phyloP scores from a whole-genome alignment of 345 rosid species.

The Leavenworthia alabamica region DNA sequence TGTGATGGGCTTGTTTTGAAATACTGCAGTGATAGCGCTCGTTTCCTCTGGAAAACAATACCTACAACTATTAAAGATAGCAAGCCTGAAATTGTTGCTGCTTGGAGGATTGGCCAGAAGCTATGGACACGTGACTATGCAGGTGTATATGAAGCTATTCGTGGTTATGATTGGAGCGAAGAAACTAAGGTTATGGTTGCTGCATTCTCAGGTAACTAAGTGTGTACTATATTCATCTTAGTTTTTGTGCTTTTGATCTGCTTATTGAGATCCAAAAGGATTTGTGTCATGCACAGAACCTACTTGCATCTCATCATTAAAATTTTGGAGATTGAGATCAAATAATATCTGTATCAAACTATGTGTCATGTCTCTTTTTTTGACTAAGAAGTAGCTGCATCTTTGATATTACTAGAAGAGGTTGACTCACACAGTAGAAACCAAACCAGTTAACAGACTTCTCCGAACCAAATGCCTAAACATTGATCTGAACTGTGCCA shows the following conservation, averaged over 20 bases:
- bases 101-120: constrained; percentile 76
- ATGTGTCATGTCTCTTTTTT: not conserved
- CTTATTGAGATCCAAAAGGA: not conserved
- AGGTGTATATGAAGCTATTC: constrained; percentile 65
- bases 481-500: not conserved
- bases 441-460: not conserved
- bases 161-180: constrained; percentile 70
- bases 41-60: constrained; percentile 81
- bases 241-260: not conserved
- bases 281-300: not conserved
- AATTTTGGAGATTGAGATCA: no score
- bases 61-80: constrained; percentile 58
- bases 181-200: constrained; percentile 52
- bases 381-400: not conserved
- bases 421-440: not conserved
- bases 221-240: not conserved
- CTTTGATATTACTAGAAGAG: not conserved
- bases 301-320: not conserved
- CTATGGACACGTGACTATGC: constrained; percentile 81
- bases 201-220: constrained; percentile 55
- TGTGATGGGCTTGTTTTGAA: not conserved
- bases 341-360: not conserved
- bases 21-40: constrained; percentile 59
- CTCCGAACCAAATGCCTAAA: not conserved
- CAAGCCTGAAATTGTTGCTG: constrained; percentile 64